phyloP scores from a whole-genome alignment of 2,329 filamentous ascomycete genomes.

The Ceratocystis colombiana region DNA sequence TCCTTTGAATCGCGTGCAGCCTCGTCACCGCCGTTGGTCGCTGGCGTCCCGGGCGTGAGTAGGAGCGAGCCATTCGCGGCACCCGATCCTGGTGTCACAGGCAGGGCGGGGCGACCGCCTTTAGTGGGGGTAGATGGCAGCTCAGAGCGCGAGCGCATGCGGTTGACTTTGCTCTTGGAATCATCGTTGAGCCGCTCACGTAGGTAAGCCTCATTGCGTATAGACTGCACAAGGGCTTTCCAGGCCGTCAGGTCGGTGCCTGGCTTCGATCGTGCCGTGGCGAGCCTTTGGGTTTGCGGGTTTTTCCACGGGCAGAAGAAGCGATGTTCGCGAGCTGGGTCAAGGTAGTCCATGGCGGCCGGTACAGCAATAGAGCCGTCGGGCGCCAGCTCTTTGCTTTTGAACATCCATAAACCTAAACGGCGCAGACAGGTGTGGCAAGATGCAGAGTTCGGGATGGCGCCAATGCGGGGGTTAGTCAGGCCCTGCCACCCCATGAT shows the following conservation, averaged over 20 bases:
- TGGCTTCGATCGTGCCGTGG: constrained; percentile 31
- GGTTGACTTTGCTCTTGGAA: constrained; percentile 18
- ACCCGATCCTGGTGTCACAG: neutral
- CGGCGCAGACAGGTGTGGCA: constrained; percentile 82
- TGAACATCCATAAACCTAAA: constrained; percentile 89
- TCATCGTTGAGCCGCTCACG: constrained; percentile 29
- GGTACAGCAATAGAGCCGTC: constrained; percentile 45
- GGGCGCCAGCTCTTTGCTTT: constrained; percentile 56
- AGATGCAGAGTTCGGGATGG: constrained; percentile 61
- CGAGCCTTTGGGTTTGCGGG: constrained; percentile 46
- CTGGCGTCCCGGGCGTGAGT: neutral
- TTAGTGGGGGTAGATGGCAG: constrained; percentile 26
- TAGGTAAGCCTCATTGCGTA: constrained; percentile 50
- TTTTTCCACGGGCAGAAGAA: constrained; percentile 79
- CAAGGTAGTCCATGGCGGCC: constrained; percentile 55
- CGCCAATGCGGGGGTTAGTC: constrained; percentile 43
- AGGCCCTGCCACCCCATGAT: constrained; percentile 68
- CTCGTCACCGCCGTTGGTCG: constrained; percentile 26
- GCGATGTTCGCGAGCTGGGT: constrained; percentile 62
- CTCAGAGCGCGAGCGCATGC: constrained; percentile 23
- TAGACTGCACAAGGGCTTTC: constrained; percentile 44
- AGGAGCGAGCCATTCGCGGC: neutral
- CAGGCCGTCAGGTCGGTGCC: constrained; percentile 42
- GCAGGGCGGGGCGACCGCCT: constrained; percentile 24
- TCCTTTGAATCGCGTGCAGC: constrained; percentile 48